Percentiles rank a stretch among this genome's conserved stretches.
These are phyloP conservation scores for Nigrospora oryzae DNA, from an alignment of 2,329 filamentous ascomycete genomes.

Conservation along the genomic window DNA sequence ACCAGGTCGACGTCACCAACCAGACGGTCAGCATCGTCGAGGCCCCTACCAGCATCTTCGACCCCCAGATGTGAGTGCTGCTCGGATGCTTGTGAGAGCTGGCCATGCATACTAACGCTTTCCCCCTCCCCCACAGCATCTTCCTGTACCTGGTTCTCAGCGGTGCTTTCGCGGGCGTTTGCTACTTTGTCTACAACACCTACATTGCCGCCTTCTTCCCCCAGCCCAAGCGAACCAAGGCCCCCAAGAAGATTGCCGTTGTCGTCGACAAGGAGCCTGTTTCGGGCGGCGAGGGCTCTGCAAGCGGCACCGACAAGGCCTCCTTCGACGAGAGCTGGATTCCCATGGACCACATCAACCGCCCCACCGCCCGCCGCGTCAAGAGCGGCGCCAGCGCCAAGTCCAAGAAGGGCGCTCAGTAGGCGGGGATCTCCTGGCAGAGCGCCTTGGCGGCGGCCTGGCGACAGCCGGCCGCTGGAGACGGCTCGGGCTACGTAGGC, in stretches of 20 bases:
- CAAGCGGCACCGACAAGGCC: slow-evolving; percentile 59
- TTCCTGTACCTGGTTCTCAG: slow-evolving; percentile 94
- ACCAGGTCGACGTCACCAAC: slow-evolving; percentile 73
- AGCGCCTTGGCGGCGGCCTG: neutral
- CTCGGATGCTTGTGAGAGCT: neutral
- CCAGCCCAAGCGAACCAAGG: slow-evolving; percentile 54
- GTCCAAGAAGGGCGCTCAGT: slow-evolving; percentile 19
- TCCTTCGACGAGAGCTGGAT: slow-evolving; percentile 89
- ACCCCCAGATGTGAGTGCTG: slow-evolving; percentile 83
- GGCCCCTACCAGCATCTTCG: slow-evolving; percentile 81
- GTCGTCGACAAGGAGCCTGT: slow-evolving; percentile 49
- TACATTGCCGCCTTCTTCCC: slow-evolving; percentile 97
- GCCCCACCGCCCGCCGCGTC: slow-evolving; percentile 63
- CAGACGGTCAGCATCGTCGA: slow-evolving; percentile 82
- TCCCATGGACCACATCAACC: slow-evolving; percentile 79
- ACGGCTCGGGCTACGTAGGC: neutral
- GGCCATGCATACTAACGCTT: neutral
- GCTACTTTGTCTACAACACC: slow-evolving; percentile 97
- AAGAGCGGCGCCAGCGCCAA: slow-evolving; percentile 48
- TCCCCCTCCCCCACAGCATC: slow-evolving; percentile 49
- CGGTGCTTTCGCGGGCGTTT: slow-evolving; percentile 66
- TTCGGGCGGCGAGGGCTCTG: slow-evolving; percentile 62
- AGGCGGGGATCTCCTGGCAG: slow-evolving; percentile 20
- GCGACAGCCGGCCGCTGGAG: neutral
- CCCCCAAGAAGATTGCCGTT: slow-evolving; percentile 53